Conservation (phyloP, 345 rosid species). For the Viola odorata region DNA sequence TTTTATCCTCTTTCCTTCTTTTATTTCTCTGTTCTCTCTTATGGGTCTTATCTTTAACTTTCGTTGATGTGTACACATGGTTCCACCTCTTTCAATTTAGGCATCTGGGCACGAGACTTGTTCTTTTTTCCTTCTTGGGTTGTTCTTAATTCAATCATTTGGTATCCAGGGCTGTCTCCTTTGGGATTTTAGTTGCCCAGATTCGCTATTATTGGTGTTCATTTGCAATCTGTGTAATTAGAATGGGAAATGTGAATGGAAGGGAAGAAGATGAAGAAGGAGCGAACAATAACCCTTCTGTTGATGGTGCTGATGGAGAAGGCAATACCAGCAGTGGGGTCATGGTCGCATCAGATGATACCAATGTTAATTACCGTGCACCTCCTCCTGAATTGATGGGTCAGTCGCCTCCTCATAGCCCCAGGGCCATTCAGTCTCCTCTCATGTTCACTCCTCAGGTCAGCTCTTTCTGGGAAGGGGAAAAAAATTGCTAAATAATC, state of each 20-base stretch:
- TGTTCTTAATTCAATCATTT: neutral
- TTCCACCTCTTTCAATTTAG: slow-evolving; percentile 1
- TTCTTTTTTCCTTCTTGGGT: neutral
- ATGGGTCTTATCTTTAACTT: neutral
- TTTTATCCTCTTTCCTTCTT: neutral
- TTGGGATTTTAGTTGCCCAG: neutral
- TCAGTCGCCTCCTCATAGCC: slow-evolving; percentile 92
- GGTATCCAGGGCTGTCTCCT: neutral
- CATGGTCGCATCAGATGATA: slow-evolving; percentile 41
- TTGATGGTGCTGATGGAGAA: slow-evolving; percentile 36
- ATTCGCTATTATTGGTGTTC: neutral
- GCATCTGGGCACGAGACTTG: neutral
- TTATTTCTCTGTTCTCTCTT: neutral
- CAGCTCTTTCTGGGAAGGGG: neutral
- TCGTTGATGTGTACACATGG: neutral
- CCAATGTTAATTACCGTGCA: slow-evolving; percentile 8
- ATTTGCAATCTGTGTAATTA: slow-evolving; percentile 7
- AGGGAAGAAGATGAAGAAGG: slow-evolving; percentile 78
- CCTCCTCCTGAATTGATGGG: slow-evolving; percentile 59
- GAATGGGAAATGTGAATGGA: slow-evolving; percentile 91
- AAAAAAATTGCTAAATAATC: too few species aligned
- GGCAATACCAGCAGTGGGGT: slow-evolving; percentile 28
- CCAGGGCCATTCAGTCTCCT: slow-evolving; percentile 75
- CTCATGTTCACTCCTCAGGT: slow-evolving; percentile 97
- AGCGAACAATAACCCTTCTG: slow-evolving; percentile 35